Base-by-base conservation (phyloP, 345 rosid genomes). In the Lumnitzera racemosa region DNA sequence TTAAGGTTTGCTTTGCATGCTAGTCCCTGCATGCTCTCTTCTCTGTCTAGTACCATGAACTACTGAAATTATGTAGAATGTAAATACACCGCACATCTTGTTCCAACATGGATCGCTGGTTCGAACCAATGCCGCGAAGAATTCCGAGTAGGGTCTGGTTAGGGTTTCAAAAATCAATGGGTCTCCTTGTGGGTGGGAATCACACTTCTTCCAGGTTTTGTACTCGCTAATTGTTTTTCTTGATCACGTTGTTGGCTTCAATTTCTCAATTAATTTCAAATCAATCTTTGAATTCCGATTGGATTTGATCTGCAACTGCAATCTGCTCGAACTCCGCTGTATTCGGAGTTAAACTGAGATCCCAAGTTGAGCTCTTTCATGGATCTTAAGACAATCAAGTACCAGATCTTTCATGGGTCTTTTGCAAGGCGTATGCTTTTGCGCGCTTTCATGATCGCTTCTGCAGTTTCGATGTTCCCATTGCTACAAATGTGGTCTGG, bases 151-250 rank as follows among this genome's bases (percentile, higher is more conserved):
- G 84, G 73, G 87, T 83, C 61, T 86, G 91, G 96, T 76, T 85
- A 76, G 75, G 80, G 3, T 68, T 76, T 16, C 91, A 83, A 87
- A 81, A 67, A 64, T 77, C 89, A 53, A 81, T 65, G 83, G 88
- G 84, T 63, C 66, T 92, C 96, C 96, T 89, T 77, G 94, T 92
- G 96, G 98, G 96, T 87, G 96, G 98, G 59, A 92, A 92, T 77
- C 98, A 89, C 81, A 89, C 96, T 66, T 89, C 96, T 66, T 89
- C 84, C 94, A 85, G 96, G 96, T 92, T 92, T 85, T 89, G 96
- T 61, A 75, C 94, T 79, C 91, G 98, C 75, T 92, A 85, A 61
- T 31, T 64, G 53, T 55, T 31, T 31, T 16, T 54, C 51, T 49
- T 47, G 2, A 24, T 62, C 46, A 25, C 43, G 13, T 16, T 47